Evolutionary conservation across 164 flowering plant genomes (phyloP), one percentile per base, ranked within the genome.

Genomic region (Macadamia integrifolia): DNA sequence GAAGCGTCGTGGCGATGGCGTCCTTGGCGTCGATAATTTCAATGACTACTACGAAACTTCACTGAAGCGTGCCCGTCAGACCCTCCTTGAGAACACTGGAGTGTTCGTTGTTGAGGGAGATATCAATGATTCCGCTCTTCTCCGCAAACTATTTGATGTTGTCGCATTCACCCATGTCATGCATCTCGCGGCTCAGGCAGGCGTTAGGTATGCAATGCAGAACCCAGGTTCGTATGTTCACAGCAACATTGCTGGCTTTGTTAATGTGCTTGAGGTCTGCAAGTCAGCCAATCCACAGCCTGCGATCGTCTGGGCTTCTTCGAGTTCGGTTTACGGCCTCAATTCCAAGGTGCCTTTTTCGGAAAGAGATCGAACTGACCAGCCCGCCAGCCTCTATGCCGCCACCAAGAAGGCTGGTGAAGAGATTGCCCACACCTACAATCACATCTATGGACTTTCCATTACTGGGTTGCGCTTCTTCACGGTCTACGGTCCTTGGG

Each of bases 101-200:
- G 87, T 93, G 49, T 88, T 84, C 72, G 79, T 93, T n/a, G 97
- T 93, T 0, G 93, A 93, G 64, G 98, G 97, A 0, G 98, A 93
- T 57, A 83, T 93, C 62, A 93, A 93, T 64, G 97, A 93, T 62
- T 56, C 72, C 2, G 77, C 78, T 0, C 77, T 93, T 11, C 69
- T 93, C 31, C 75, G 66, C 77, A 88, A 89, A 74, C 79, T 93
- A 9, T 90, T 93, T 58, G 91, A 88, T 59, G 87, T 90, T 3
- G 98, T 89, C 2, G 64, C 87, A 0, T 90, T 93, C 60, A 86
- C 88, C 18, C 98, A 93, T 60, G 93, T 93, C 14, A 87, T 90
- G 90, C 98, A 93, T 74, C 81, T 93, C 67, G 98, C 98, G 8
- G 98, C 98, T 3, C 98, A 93, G 70, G 98, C 98, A 11, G 98